These are phyloP conservation scores for Aschersonia sp. DNA, from an alignment of 2,329 filamentous ascomycete genomes.

Conservation along the genomic window DNA sequence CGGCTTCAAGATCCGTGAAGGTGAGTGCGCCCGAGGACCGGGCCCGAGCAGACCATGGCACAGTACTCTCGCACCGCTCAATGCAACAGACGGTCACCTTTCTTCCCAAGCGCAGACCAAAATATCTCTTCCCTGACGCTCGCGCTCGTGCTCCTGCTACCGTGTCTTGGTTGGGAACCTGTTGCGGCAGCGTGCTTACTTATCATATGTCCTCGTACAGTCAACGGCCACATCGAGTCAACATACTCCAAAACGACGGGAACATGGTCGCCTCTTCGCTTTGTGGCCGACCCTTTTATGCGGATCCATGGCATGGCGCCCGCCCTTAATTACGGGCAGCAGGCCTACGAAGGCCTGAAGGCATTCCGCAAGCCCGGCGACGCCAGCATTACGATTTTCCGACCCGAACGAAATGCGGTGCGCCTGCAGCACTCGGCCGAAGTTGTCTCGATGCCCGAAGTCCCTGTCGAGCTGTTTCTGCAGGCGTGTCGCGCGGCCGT, in stretches of 20 bases:
- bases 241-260: constrained; percentile 62
- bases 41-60: not conserved
- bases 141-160: too few species aligned
- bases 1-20: constrained; percentile 84
- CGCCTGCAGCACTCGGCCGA: constrained; percentile 76
- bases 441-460: constrained; percentile 68
- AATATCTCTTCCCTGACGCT: too few species aligned
- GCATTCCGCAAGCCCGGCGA: constrained; percentile 70
- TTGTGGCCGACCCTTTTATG: constrained; percentile 72
- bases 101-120: too few species aligned
- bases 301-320: constrained; percentile 91
- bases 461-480: constrained; percentile 65
- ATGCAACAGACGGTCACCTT: not conserved
- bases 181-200: not conserved
- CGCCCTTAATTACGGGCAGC: constrained; percentile 90
- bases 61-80: not conserved
- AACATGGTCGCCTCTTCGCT: constrained; percentile 63
- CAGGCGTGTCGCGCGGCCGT: constrained; percentile 69
- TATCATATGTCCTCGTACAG: constrained; percentile 25
- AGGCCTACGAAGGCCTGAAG: constrained; percentile 97
- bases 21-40: constrained; percentile 26
- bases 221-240: constrained; percentile 89
- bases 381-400: constrained; percentile 67
- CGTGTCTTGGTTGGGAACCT: not conserved
- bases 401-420: constrained; percentile 67